Conservation (phyloP, 768 basidiomycete species). For the Rhodotorula kratochvilovae region DNA sequence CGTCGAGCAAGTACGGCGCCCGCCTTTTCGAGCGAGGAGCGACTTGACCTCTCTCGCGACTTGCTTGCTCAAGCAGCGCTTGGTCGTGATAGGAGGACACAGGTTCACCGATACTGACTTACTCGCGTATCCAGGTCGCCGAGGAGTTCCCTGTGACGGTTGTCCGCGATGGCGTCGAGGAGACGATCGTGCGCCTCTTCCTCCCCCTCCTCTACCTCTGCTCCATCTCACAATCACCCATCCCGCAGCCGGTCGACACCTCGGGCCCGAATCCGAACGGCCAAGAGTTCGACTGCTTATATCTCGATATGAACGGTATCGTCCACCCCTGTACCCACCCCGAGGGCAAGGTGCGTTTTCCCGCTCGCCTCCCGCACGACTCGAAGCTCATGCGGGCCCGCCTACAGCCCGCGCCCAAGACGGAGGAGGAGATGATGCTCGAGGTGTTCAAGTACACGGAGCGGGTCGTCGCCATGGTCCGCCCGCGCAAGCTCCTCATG, state of each 20-base stretch:
- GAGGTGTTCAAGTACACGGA: constrained; percentile 97
- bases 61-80: no score
- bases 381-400: not conserved
- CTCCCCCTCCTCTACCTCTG: not conserved
- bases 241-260: constrained; percentile 64
- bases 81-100: no score
- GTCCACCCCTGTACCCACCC: constrained; percentile 99
- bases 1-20: no score
- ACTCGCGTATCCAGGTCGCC: constrained; percentile 50
- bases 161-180: constrained; percentile 55
- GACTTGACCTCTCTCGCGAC: no score
- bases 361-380: not conserved
- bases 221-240: not conserved
- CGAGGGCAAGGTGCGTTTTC: constrained; percentile 73
- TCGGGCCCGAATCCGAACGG: constrained; percentile 85
- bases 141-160: constrained; percentile 74
- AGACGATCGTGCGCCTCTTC: constrained; percentile 22
- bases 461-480: constrained; percentile 91
- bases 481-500: constrained; percentile 89
- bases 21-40: no score
- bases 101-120: no score
- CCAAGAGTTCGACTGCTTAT: constrained; percentile 89
- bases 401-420: constrained; percentile 82
- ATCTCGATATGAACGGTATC: constrained; percentile 99
- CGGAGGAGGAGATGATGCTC: constrained; percentile 98